Evolutionary conservation across 2,329 filamentous ascomycete genomes (phyloP).

Genomic region (Lachnellula cervina): DNA sequence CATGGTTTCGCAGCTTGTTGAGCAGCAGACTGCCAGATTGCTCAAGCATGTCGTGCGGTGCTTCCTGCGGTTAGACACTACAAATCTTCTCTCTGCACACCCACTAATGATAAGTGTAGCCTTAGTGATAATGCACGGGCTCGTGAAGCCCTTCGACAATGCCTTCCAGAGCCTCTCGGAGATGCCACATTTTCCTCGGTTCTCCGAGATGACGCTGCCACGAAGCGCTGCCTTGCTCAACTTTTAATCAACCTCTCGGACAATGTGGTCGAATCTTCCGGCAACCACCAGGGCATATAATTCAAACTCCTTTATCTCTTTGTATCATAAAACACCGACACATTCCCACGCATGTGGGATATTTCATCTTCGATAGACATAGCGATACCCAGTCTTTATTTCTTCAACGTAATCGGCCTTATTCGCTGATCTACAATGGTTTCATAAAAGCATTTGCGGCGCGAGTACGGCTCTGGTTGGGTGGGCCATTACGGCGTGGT

Average conservation of each 20-base stretch:
- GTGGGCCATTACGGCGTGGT: conserved; percentile 16
- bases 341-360: conserved; percentile 23
- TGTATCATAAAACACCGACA: conserved; percentile 29
- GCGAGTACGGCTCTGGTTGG: conserved; percentile 17
- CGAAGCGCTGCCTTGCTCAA: conserved; percentile 95
- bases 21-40: conserved; percentile 91
- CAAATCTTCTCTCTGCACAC: neutral
- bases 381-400: conserved; percentile 32
- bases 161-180: conserved; percentile 94
- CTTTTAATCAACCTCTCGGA: conserved; percentile 94
- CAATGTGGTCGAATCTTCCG: conserved; percentile 55
- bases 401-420: conserved; percentile 21
- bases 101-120: conserved; percentile 40
- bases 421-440: conserved; percentile 23
- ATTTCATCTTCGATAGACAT: conserved; percentile 32
- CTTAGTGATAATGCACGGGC: conserved; percentile 95
- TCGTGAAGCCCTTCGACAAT: conserved; percentile 90
- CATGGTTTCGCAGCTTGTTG: conserved; percentile 96
- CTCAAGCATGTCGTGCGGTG: conserved; percentile 97
- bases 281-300: conserved; percentile 31
- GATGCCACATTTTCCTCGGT: conserved; percentile 97
- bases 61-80: conserved; percentile 72
- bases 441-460: conserved; percentile 28
- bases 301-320: conserved; percentile 9
- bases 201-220: conserved; percentile 92